A percentile compares a stretch with the other conserved stretches of the same genome.
These are phyloP conservation scores for Pleurotus giganteus DNA, from an alignment of 768 basidiomycete species.

Conservation along the genomic window DNA sequence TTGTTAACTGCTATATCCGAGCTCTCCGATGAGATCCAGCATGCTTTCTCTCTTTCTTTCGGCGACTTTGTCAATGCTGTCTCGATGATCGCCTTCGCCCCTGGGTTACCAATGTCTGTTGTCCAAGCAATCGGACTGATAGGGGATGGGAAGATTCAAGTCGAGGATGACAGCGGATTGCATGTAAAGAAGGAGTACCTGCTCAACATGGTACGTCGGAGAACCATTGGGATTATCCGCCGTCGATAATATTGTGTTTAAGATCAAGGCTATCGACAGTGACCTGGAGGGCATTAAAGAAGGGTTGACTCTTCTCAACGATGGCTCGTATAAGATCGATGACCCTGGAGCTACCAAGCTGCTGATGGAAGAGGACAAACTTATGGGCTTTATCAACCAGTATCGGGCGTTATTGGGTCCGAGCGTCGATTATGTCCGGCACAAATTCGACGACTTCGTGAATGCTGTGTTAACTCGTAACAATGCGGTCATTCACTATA, in stretches of 20 bases:
- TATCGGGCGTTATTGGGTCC: not conserved
- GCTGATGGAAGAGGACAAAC: not conserved
- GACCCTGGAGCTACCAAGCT: not conserved
- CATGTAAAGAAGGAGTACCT: too few relatives aligned
- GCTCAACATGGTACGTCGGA: too few relatives aligned
- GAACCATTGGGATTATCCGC: too few relatives aligned
- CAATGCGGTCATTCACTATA: not conserved
- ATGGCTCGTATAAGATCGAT: not conserved
- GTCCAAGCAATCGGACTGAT: not conserved
- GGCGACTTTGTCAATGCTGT: not conserved
- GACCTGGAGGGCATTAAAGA: not conserved
- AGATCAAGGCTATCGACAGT: not conserved
- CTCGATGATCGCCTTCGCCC: not conserved
- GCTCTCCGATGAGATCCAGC: not conserved
- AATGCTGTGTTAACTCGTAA: not conserved
- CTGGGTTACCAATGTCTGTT: not conserved
- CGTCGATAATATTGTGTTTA: too few relatives aligned
- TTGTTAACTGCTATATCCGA: not conserved
- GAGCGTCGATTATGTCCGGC: not conserved
- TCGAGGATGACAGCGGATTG: too few relatives aligned
- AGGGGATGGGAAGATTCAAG: too few relatives aligned
- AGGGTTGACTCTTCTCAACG: not conserved
- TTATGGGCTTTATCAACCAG: not conserved
- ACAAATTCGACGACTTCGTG: not conserved
- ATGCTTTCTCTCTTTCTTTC: not conserved